Evolutionary conservation across 192 early-diverging fungal species (phyloP).

Genomic region (Coemansia sp.): DNA sequence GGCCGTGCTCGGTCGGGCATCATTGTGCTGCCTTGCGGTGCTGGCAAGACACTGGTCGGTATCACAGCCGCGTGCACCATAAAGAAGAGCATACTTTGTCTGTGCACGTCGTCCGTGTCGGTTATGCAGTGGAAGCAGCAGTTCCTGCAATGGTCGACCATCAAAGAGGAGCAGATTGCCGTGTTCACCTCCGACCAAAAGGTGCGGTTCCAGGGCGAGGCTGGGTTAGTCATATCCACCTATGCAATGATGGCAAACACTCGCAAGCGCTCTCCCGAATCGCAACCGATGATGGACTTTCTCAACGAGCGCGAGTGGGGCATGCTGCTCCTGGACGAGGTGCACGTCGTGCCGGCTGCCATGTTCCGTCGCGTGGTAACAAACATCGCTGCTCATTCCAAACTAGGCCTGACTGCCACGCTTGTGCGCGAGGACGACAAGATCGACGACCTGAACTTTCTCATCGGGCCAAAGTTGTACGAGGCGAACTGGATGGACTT

Average conservation of each 20-base stretch:
- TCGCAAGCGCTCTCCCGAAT: constrained; percentile 91
- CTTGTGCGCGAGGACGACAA: constrained; percentile 98
- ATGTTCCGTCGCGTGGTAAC: constrained; percentile 96
- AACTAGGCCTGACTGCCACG: constrained; percentile 98
- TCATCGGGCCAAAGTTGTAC: constrained; percentile 99
- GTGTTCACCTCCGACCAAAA: constrained; percentile 95
- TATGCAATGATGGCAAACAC: constrained; percentile 97
- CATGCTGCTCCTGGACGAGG: constrained; percentile 95
- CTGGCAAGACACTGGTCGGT: constrained; percentile 97
- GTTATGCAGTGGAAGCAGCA: constrained; percentile 99
- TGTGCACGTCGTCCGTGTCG: constrained; percentile 94
- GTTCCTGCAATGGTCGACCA: constrained; percentile 93
- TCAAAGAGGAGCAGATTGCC: constrained; percentile 91
- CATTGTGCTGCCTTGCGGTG: constrained; percentile 98
- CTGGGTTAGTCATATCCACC: constrained; percentile 96
- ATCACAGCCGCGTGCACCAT: constrained; percentile 98
- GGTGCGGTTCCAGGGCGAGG: constrained; percentile 83
- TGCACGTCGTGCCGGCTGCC: constrained; percentile 97
- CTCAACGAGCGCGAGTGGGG: constrained; percentile 94
- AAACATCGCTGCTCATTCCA: constrained; percentile 89
- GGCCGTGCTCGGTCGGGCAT: constrained; percentile 92
- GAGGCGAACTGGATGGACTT: constrained; percentile 99
- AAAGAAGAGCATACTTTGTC: constrained; percentile 90
- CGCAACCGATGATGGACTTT: constrained; percentile 96
- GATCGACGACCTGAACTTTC: constrained; percentile 95